Conservation (phyloP, 2,329 filamentous ascomycete genomes). For the Ophiosphaerella herpotricha region DNA sequence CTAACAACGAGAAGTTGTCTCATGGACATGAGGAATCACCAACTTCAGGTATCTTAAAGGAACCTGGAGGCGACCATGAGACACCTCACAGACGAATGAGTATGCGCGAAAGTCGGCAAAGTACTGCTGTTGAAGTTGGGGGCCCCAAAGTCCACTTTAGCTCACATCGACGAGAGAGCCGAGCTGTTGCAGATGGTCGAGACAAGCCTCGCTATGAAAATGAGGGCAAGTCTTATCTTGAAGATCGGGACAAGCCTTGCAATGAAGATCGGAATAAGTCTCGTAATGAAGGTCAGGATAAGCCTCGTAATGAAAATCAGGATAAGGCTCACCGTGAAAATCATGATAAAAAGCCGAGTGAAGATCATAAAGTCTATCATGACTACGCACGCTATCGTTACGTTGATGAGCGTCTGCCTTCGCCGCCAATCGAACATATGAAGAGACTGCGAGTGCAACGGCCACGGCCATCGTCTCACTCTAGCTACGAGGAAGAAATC, state of each 20-base stretch:
- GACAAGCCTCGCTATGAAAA: conserved; percentile 1
- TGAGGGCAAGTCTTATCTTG: too few relatives aligned
- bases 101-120: conserved; percentile 30
- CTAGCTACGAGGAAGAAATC: conserved; percentile 22
- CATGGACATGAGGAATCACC: conserved; percentile 16
- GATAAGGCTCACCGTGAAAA: conserved; percentile 5
- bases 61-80: conserved; percentile 18
- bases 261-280: too few relatives aligned
- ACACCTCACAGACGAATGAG: conserved; percentile 17
- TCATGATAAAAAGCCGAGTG: conserved; percentile 4
- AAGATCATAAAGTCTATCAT: conserved; percentile 15
- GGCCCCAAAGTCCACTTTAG: conserved; percentile 37
- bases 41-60: conserved; percentile 33
- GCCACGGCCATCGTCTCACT: conserved; percentile 11
- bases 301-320: conserved; percentile 9
- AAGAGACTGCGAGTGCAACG: conserved; percentile 24
- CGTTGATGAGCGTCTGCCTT: conserved; percentile 12
- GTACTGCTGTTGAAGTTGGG: conserved; percentile 36
- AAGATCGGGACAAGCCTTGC: too few relatives aligned
- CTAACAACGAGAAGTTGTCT: conserved; percentile 12
- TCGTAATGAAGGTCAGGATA: not conserved
- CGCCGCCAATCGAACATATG: conserved; percentile 20
- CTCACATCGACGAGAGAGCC: conserved; percentile 10
- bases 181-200: not conserved
- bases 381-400: conserved; percentile 18